Evolutionary conservation across 495 filamentous ascomycete genomes (phyloP), one percentile per base, ranked within the genome.

Genomic region (Aspergillus hancockii): DNA sequence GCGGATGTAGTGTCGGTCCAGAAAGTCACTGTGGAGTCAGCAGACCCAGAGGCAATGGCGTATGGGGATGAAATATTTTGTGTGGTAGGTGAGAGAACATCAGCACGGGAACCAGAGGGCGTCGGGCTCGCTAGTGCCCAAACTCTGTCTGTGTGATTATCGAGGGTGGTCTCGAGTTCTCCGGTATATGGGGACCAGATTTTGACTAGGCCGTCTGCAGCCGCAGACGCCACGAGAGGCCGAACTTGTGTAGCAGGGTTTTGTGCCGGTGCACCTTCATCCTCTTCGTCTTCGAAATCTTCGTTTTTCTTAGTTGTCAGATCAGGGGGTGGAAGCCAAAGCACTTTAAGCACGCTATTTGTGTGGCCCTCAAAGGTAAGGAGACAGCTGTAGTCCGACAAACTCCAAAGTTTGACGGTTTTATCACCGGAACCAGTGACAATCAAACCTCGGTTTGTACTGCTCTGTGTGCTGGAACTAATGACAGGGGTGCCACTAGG

Each of bases 311-410:
- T 55, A 49, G 68, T 63, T 43, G 77, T 72, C 31, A 78, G 64
- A 34, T 79, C 72, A 0, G 87, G 80, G 50, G 85, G 79, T 19
- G 88, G 88, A 21, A 98, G 81, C 93, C 93, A 98, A 6, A 91
- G 83, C 8, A 95, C 89, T 70, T 97, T 97, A 46, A 98, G 83
- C 8, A 98, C 90, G 70, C 88, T 95, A 70, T 97, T 92, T 7
- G 91, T 92, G 72, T 99, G 94, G 1, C 95, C 94, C 73, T 99
- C 94, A 59, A 99, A 91, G 0, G 94, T 98, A 49, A 91, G 80
- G 14, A 99, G 74, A 71, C 94, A 99, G 67, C 85, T 92, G 70
- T 96, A 99, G 71, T 98, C 93, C 3, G 87, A 81, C 51, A 98
- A 77, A 73, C 84, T 96, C 95, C 95, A 99, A 16, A 99, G 82